Percentiles rank a stretch among this genome's conserved stretches.
These are phyloP conservation scores for Helicostylum pulchrum DNA, from an alignment of 192 early-diverging fungal species.

Conservation along the genomic window DNA sequence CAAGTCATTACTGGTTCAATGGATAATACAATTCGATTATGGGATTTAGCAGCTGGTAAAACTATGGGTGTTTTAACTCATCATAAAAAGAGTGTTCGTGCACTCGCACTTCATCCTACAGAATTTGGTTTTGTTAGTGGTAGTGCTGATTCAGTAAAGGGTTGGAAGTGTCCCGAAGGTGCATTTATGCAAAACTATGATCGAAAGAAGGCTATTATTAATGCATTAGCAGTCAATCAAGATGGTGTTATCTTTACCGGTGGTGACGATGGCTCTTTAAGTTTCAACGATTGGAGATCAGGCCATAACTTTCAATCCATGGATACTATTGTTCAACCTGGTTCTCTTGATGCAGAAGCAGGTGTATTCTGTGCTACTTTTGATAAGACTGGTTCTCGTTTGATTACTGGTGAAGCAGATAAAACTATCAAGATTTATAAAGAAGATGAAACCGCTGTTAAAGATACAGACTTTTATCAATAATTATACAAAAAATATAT, in stretches of 20 bases:
- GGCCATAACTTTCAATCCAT: slow-evolving; percentile 93
- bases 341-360: slow-evolving; percentile 92
- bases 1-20: slow-evolving; percentile 93
- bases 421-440: slow-evolving; percentile 99
- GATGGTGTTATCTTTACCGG: slow-evolving; percentile 95
- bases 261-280: slow-evolving; percentile 96
- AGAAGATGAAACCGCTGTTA: slow-evolving; percentile 76
- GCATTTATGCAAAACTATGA: slow-evolving; percentile 94
- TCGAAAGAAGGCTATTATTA: slow-evolving; percentile 85
- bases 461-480: slow-evolving; percentile 33
- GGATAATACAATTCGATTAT: slow-evolving; percentile 90
- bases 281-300: slow-evolving; percentile 97
- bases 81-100: slow-evolving; percentile 96
- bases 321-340: slow-evolving; percentile 88
- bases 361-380: slow-evolving; percentile 95
- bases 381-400: slow-evolving; percentile 89
- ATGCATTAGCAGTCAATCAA: slow-evolving; percentile 82
- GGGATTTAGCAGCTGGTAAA: slow-evolving; percentile 98
- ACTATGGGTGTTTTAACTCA: slow-evolving; percentile 91
- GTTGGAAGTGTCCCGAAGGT: slow-evolving; percentile 95
- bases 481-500: slow-evolving; percentile 10
- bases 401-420: slow-evolving; percentile 98
- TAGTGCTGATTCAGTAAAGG: slow-evolving; percentile 90
- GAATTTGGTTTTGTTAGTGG: slow-evolving; percentile 92
- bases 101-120: slow-evolving; percentile 86